Evolutionary conservation across 2,329 filamentous ascomycete species (phyloP), one percentile per base, ranked within the genome.

Genomic region (Dothistroma septosporum): DNA sequence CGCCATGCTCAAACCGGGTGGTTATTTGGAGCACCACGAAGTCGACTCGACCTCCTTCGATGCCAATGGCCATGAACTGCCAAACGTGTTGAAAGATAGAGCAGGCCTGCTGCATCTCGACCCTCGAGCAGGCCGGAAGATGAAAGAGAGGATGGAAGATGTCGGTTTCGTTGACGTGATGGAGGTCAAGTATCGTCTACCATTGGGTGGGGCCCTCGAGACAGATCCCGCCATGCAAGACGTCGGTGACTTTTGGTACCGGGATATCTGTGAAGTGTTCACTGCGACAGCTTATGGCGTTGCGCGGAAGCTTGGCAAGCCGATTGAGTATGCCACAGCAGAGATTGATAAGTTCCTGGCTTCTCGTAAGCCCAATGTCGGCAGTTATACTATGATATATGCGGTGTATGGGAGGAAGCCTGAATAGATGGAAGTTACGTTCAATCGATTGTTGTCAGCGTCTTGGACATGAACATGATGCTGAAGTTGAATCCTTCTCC

Each of bases 1-100:
- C 48, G 16, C 22, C 7, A 53, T 66, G 11, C 57, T 68, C 21
- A 59, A 59, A 19, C 59, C 64, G 2, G 66, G 61, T 10, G 66
- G 62, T 10, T 67, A 59, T 58, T 28, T 53, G n/a, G 65, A 67
- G 55, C 35, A 63, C 11, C 65, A 67, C 31, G 65, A 67, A 24
- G 28, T 64, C n/a, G 60, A 60, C 53, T 58, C 37, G 28, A 50
- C 52, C 14, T 61, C 41, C 32, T 65, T 61, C 54, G 55, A 62
- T 37, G n/a, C 5, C 11, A 9, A 41, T 2, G 52, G 31, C 10
- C 6, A 37, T 9, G 52, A 31, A 10, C 9, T 7, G 1, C 16
- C 8, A 2, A n/a, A 21, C 6, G 7, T n/a, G 16, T 9, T 21
- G 31, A 31, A 37, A 9, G 24, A 22, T 19, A 22, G 32, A 11